Evolutionary conservation across 176 grass and related monocot genomes (phyloP).

Genomic region (Chloris gayana): DNA sequence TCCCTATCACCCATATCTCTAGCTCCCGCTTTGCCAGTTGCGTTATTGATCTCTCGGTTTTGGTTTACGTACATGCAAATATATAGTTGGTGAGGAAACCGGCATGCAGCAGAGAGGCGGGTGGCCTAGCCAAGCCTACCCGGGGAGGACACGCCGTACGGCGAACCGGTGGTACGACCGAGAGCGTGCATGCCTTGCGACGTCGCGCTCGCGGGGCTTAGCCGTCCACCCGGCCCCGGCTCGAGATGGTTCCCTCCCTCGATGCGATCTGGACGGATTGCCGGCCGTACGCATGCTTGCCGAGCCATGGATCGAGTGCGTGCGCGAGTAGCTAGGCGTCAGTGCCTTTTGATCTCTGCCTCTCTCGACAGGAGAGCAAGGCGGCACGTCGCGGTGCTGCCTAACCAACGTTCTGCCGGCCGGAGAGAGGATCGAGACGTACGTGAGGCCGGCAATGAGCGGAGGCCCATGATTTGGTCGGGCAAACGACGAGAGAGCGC

Average conservation of each 20-base stretch:
- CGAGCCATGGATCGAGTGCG: background rate
- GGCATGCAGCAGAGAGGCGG: background rate
- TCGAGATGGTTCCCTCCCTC: background rate
- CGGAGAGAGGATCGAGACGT: too few relatives aligned
- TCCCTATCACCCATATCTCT: too few relatives aligned
- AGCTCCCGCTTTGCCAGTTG: background rate
- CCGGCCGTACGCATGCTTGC: background rate
- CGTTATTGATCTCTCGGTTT: background rate
- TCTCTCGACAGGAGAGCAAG: background rate
- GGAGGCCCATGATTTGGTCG: slow-evolving; percentile 23
- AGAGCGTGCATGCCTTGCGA: background rate
- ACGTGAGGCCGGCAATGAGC: background rate
- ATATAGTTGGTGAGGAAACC: background rate
- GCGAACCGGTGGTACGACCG: background rate
- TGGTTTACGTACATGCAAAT: too few relatives aligned
- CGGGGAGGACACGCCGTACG: slow-evolving; percentile 10
- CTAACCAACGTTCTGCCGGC: slow-evolving; percentile 35
- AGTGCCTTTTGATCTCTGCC: background rate
- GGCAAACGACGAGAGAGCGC: background rate
- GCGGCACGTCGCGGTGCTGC: background rate
- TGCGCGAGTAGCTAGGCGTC: too few relatives aligned
- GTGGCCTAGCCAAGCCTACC: background rate
- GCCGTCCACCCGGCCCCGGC: background rate
- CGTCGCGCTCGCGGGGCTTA: slow-evolving; percentile 22
- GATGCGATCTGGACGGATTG: slow-evolving; percentile 1